phyloP scores from a whole-genome alignment of 2,329 filamentous ascomycete genomes.

The Microcera coccophila region DNA sequence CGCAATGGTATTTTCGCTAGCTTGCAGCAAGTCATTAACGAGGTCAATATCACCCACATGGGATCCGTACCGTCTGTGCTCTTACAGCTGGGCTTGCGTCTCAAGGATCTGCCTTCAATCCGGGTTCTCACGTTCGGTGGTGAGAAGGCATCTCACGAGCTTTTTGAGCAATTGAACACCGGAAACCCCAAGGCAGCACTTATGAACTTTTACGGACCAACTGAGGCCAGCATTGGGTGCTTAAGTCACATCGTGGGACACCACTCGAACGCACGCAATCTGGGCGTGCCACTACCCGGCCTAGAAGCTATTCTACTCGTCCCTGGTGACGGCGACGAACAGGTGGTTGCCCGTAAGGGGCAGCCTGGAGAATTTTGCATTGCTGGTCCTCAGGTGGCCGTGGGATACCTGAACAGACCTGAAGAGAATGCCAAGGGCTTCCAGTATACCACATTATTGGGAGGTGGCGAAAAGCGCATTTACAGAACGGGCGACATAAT shows the following conservation, averaged over 20 bases:
- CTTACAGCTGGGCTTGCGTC: conserved; percentile 46
- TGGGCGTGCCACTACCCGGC: neutral
- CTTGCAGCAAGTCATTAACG: conserved; percentile 38
- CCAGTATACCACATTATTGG: conserved; percentile 1
- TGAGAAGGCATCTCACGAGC: conserved; percentile 62
- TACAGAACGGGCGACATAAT: conserved; percentile 17
- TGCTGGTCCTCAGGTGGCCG: conserved; percentile 42
- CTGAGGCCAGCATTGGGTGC: conserved; percentile 63
- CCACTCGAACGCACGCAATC: conserved; percentile 5
- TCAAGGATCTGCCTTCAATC: conserved; percentile 57
- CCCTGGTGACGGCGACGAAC: neutral
- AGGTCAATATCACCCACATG: conserved; percentile 58
- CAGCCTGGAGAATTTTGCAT: conserved; percentile 42
- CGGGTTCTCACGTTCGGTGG: conserved; percentile 65
- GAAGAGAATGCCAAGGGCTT: conserved; percentile 7
- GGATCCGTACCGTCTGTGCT: conserved; percentile 63
- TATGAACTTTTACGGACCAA: conserved; percentile 50
- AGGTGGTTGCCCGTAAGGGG: conserved; percentile 15
- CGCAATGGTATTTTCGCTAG: conserved; percentile 28
- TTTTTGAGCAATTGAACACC: conserved; percentile 57
- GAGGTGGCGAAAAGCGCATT: conserved; percentile 6
- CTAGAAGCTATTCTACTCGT: neutral
- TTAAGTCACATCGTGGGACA: conserved; percentile 6
- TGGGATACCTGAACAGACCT: conserved; percentile 39
- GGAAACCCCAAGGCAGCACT: conserved; percentile 32